Evolutionary conservation across 164 flowering plant genomes (phyloP).

Genomic region (Magnolia changhungtana): DNA sequence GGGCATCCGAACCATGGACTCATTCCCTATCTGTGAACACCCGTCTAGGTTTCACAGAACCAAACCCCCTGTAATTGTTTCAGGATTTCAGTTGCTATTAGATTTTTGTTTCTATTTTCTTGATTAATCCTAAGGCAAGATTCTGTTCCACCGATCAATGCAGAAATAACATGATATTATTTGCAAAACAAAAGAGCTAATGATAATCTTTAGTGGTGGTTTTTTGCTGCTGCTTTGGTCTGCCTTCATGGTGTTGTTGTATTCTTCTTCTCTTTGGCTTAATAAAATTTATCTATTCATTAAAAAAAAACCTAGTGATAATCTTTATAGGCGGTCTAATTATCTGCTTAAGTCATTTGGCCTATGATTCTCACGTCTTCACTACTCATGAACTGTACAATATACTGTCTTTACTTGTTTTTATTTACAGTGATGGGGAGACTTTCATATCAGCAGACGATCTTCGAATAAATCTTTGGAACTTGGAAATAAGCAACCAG

Average conservation of each 20-base stretch:
- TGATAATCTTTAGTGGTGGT: neutral
- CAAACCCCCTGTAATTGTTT: too few relatives aligned
- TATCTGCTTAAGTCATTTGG: neutral
- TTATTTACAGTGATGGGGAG: slow-evolving; percentile 77
- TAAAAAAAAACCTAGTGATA: neutral
- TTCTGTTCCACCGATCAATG: neutral
- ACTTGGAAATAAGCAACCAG: slow-evolving; percentile 94
- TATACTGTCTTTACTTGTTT: neutral
- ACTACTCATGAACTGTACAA: neutral
- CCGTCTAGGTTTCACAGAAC: too few relatives aligned
- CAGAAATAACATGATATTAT: neutral
- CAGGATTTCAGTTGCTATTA: neutral
- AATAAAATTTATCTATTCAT: too few relatives aligned
- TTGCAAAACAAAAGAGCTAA: neutral
- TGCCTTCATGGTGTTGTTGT: too few relatives aligned
- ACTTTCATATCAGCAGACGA: slow-evolving; percentile 99
- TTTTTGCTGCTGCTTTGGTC: too few relatives aligned
- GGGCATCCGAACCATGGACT: too few relatives aligned
- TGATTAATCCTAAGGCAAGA: neutral
- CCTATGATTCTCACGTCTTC: neutral
- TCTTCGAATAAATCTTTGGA: slow-evolving; percentile 96
- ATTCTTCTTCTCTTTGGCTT: too few relatives aligned
- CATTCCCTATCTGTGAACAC: too few relatives aligned
- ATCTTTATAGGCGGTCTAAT: neutral
- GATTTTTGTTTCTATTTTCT: neutral